Evolutionary conservation across 768 basidiomycete genomes (phyloP).

Genomic region (Suillus brevipes): DNA sequence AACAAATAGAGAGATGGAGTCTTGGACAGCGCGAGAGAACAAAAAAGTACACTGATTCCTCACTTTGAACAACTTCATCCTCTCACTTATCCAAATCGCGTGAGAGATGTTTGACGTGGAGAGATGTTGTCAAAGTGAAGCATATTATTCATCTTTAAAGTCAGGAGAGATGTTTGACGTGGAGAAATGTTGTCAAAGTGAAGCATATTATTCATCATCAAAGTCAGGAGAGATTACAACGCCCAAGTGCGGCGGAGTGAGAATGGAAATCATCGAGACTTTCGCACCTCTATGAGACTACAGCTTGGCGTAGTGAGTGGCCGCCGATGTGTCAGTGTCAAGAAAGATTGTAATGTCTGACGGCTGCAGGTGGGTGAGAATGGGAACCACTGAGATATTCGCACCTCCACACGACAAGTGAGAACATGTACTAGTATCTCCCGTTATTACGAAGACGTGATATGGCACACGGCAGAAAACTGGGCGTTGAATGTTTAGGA

Average conservation of each 20-base stretch:
- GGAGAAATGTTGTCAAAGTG: not conserved
- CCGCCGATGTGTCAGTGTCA: not conserved
- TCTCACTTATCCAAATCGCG: constrained; percentile 10
- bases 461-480: too few relatives aligned
- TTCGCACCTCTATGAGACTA: not conserved
- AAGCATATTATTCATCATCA: not conserved
- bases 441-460: too few relatives aligned
- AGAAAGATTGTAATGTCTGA: not conserved
- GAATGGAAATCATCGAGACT: not conserved
- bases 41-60: not conserved
- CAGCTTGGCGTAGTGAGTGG: not conserved
- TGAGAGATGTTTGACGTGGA: constrained; percentile 10
- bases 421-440: not conserved
- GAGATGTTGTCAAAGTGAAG: not conserved
- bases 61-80: not conserved
- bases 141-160: not conserved
- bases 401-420: not conserved
- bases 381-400: not conserved
- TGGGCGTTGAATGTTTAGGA: too few relatives aligned
- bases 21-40: not conserved
- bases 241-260: not conserved
- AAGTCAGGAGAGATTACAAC: not conserved
- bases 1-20: not conserved
- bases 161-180: constrained; percentile 1
- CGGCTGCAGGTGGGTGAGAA: not conserved